A percentile compares a stretch with the other conserved stretches of the same genome.
These are phyloP conservation scores for Tylopilus intermedius DNA, from an alignment of 768 basidiomycete species.

Conservation along the genomic window DNA sequence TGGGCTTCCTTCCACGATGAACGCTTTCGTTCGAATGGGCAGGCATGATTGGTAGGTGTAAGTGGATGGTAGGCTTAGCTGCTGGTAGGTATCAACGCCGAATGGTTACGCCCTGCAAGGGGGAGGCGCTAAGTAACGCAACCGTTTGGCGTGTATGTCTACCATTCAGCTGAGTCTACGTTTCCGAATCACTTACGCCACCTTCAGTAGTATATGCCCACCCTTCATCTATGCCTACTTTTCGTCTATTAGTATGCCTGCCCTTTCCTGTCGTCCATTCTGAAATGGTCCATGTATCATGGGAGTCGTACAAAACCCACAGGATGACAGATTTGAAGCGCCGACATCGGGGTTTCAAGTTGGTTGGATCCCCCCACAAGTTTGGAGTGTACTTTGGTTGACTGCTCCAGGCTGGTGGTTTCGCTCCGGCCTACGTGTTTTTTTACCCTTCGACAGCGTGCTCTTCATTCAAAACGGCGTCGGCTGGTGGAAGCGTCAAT, in stretches of 20 bases:
- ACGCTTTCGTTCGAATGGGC: neutral
- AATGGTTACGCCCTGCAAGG: neutral
- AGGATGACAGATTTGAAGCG: slow-evolving; percentile 6
- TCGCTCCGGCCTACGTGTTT: slow-evolving; percentile 31
- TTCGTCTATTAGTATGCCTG: neutral
- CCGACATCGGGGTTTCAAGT: slow-evolving; percentile 23
- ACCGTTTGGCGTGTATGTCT: neutral
- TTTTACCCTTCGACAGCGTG: slow-evolving; percentile 32
- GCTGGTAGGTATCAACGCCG: neutral
- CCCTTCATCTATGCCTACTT: neutral
- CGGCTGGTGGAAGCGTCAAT: slow-evolving; percentile 60
- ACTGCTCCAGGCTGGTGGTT: slow-evolving; percentile 28
- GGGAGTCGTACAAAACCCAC: too few relatives aligned
- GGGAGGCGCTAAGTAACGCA: neutral
- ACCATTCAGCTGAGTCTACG: neutral
- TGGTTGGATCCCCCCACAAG: slow-evolving; percentile 7
- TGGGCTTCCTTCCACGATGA: neutral
- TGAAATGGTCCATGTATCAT: too few relatives aligned
- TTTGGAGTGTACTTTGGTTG: slow-evolving; percentile 20
- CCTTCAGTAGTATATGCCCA: neutral
- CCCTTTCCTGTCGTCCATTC: too few relatives aligned
- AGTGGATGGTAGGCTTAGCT: neutral
- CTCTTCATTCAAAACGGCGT: slow-evolving; percentile 54
- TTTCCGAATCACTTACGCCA: neutral
- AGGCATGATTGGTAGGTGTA: neutral